Evolutionary conservation across 2,329 filamentous ascomycete species (phyloP), one percentile per base, ranked within the genome.

Genomic region (Metarhizium anisopliae): DNA sequence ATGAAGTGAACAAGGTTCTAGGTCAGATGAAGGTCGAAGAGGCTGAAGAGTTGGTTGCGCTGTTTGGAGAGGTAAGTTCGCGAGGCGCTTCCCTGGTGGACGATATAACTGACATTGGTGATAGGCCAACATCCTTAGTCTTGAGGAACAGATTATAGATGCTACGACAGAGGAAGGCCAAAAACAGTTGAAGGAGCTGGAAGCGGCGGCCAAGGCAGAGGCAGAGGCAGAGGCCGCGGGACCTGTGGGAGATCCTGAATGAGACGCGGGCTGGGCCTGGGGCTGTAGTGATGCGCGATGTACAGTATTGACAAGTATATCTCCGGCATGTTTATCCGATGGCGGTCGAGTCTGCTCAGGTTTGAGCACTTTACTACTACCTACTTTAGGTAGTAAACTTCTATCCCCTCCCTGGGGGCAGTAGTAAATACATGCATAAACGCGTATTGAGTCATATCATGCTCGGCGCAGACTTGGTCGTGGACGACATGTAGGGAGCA

Each of bases 141-240:
- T 99, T 52, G 91, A 97, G 69, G 86, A 96, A 67, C 86, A 95
- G 52, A 90, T 99, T 53, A 95, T 99, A 62, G 94, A 99, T 73
- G 90, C 91, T 1, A 99, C 91, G 50, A 95, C 93, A 2, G 86
- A 91, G 67, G 86, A 94, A 68, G 92, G 92, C 3, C 81, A 86
- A 75, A 82, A 85, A 68, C 85, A 85, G 67, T 77, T 93, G 63
- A 86, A 88, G 73, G 83, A 91, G 61, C 80, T 95, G 58, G 86
- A 90, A 69, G 78, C 80, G 30, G 71, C 70, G 47, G 68, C 70
- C 16, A 63, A 63, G 16, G 67, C 63, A 6, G 65, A 65, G 38
- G 63, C 57, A 1, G 60, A 60, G 8, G 59, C 57, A 1, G 60
- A 60, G 8, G 59, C 54, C 6, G 56, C 59, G 18, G 53, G 49